Conservation (phyloP, 805 yeast genomes). For the Yamadazyma tumulicola region DNA sequence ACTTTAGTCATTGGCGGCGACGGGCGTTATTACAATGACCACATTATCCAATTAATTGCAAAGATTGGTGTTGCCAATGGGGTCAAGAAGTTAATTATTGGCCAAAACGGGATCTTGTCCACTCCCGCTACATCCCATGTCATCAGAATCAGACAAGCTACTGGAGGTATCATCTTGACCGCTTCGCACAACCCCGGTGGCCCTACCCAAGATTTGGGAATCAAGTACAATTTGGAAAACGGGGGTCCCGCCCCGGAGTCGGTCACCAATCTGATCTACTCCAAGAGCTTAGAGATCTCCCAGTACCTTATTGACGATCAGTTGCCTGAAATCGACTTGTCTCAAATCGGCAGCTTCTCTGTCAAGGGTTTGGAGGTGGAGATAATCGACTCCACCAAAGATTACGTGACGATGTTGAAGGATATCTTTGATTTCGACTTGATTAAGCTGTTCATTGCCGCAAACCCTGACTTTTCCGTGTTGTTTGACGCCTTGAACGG, state of each 20-base stretch:
- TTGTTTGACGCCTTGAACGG: slow-evolving; percentile 92
- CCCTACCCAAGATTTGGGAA: slow-evolving; percentile 86
- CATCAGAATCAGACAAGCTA: slow-evolving; percentile 68
- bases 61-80: slow-evolving; percentile 89
- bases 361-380: slow-evolving; percentile 70
- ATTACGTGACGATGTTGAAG: slow-evolving; percentile 75
- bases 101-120: slow-evolving; percentile 82
- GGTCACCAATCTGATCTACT: slow-evolving; percentile 85
- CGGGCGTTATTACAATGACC: slow-evolving; percentile 87
- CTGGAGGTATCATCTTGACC: slow-evolving; percentile 95
- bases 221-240: slow-evolving; percentile 89
- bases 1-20: slow-evolving; percentile 94
- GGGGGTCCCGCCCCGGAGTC: slow-evolving; percentile 99
- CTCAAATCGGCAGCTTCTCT: slow-evolving; percentile 47
- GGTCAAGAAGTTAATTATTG: slow-evolving; percentile 77
- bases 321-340: slow-evolving; percentile 63
- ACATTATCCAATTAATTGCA: slow-evolving; percentile 76
- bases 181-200: slow-evolving; percentile 99
- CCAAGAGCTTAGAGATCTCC: slow-evolving; percentile 54
- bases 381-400: slow-evolving; percentile 76
- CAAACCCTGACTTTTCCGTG: slow-evolving; percentile 54
- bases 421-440: slow-evolving; percentile 83
- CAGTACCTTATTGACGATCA: slow-evolving; percentile 48
- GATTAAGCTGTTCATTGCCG: slow-evolving; percentile 67
- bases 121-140: slow-evolving; percentile 97